Evolutionary conservation across 352 stramenopile species (phyloP), one percentile per base, ranked within the genome.

Genomic region (Pythium monospermum): DNA sequence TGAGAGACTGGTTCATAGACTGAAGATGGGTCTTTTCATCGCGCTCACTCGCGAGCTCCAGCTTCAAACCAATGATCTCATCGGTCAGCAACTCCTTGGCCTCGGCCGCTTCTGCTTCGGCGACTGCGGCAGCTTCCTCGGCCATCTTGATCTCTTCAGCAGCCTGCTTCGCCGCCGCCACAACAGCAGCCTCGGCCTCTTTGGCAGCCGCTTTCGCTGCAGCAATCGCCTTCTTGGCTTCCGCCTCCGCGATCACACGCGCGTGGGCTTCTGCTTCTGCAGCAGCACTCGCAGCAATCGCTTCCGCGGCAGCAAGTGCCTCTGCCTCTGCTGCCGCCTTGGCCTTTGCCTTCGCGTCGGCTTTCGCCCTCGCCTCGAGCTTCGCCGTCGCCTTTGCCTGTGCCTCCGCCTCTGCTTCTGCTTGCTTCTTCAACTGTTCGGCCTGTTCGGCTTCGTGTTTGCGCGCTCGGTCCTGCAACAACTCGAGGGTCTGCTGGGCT

Each of bases 191-290:
- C 11, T 53, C 44, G 6, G 37, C 33, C 13, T 48, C 49, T n/a
- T n/a, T n/a, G n/a, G n/a, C n/a, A n/a, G n/a, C n/a, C n/a, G n/a
- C n/a, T n/a, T n/a, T n/a, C n/a, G n/a, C n/a, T n/a, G n/a, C n/a
- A n/a, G n/a, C n/a, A n/a, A n/a, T n/a, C 2, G 35, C 48, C 55
- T 52, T 39, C 33, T 50, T 64, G 27, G 45, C 43, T 37, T 64
- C 49, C 43, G 41, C 33, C 56, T 50, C 49, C 36, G 39, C 48
- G n/a, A 25, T 30, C 42, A 59, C 56, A 10, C 5, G 48, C 37
- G 45, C 43, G 6, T 53, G n/a, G 19, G 38, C 35, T 25, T 38
- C 56, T 64, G 21, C 25, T 64, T 49, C 28, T 64, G 22, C 13
- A 64, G 48, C 21, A 59, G n/a, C n/a, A n/a, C n/a, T n/a, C n/a